Evolutionary conservation across 768 basidiomycete species (phyloP).

Genomic region (Tulasnella sp.): DNA sequence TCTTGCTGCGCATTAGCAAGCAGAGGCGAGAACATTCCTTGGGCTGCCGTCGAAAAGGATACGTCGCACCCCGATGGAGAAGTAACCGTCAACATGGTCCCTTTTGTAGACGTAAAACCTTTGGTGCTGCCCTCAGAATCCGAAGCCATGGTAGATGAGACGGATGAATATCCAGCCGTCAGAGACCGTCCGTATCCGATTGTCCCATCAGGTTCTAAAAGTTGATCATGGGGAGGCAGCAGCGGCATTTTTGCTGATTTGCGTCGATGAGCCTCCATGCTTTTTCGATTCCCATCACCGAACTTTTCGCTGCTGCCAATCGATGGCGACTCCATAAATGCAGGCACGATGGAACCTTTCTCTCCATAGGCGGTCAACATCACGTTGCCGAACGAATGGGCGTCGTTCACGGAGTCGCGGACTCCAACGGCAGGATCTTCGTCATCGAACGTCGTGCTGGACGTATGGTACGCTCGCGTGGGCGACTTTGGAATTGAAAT

Average conservation of each 20-base stretch:
- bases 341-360: background rate
- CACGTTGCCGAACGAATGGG: conserved; percentile 2
- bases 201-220: background rate
- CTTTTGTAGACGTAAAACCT: background rate
- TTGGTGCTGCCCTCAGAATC: background rate
- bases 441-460: background rate
- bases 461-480: background rate
- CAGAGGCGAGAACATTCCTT: conserved; percentile 28
- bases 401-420: background rate
- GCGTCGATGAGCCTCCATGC: background rate
- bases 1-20: conserved; percentile 49
- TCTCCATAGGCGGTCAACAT: conserved; percentile 10
- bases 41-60: background rate
- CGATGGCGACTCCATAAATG: background rate
- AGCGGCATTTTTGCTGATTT: background rate
- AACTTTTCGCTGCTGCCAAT: background rate
- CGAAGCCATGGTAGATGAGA: background rate
- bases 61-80: conserved; percentile 1
- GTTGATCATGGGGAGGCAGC: background rate
- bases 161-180: too few relatives aligned
- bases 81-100: conserved; percentile 5
- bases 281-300: background rate
- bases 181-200: too few relatives aligned
- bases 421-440: background rate
- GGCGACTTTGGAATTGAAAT: background rate